Conservation (phyloP, 2,329 filamentous ascomycete genomes). For the Xylariaceae sp. region DNA sequence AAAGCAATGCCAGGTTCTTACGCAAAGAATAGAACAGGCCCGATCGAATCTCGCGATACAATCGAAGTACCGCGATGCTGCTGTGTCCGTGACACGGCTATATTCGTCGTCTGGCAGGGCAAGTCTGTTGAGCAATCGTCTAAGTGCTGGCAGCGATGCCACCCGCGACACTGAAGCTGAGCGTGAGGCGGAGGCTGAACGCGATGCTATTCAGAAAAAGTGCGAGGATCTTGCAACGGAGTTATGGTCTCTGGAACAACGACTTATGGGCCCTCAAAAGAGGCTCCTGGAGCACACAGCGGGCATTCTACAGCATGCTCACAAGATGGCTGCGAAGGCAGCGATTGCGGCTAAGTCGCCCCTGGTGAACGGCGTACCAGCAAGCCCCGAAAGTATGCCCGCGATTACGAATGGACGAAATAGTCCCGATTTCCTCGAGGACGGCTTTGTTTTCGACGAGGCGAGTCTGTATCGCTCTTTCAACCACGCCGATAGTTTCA, state of each 20-base stretch:
- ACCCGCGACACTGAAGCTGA: conserved; percentile 66
- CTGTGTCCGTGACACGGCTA: conserved; percentile 76
- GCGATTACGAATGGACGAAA: conserved; percentile 59
- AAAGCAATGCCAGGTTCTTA: conserved; percentile 70
- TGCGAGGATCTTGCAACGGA: conserved; percentile 82
- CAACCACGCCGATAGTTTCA: conserved; percentile 54
- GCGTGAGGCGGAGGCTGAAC: conserved; percentile 69
- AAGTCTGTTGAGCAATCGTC: conserved; percentile 46
- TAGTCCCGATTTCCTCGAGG: conserved; percentile 50
- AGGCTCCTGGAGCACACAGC: conserved; percentile 84
- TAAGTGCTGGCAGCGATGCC: conserved; percentile 44
- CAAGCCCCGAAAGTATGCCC: conserved; percentile 72
- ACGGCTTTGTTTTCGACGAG: conserved; percentile 68
- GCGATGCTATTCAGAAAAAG: conserved; percentile 67
- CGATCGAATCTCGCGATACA: conserved; percentile 82
- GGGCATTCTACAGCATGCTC: conserved; percentile 84
- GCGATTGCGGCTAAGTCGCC: conserved; percentile 39
- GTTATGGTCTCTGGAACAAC: conserved; percentile 72
- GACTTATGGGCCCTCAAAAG: conserved; percentile 67
- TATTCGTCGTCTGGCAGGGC: conserved; percentile 57
- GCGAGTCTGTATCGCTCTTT: conserved; percentile 65
- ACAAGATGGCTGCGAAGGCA: conserved; percentile 64
- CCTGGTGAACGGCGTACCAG: conserved; percentile 56
- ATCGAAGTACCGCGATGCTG: conserved; percentile 89
- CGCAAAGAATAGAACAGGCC: conserved; percentile 73